Evolutionary conservation across 306 rosid species (phyloP), one percentile per base, ranked within the genome.

Genomic region (Adenanthera pavonina): DNA sequence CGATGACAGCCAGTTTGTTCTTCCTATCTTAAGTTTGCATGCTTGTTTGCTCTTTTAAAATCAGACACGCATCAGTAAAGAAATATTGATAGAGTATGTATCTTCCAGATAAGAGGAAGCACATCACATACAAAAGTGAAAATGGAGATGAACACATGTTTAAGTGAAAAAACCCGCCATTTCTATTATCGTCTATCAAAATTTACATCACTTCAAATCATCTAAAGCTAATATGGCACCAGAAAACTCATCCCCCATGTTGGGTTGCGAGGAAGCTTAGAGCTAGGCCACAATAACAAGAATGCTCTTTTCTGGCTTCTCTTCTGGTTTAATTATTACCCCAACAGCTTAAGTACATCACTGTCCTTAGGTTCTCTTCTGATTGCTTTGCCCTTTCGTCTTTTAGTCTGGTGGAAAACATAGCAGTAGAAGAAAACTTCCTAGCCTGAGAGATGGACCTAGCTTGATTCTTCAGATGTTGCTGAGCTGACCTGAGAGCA

Each of bases 271-370:
- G 51, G 13, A 78, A 41, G 56, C 67, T 53, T 6, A 6, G 48
- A 38, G 38, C 71, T 6, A 15, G 14, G 47, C 36, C 36, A 7
- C 16, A 38, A 71, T 71, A 7, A 72, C 53, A 68, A 5, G 17
- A 69, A 36, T 1, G 25, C 41, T n/a, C 33, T 1, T 49, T 49
- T n/a, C 40, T 35, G 1, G 20, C 48, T 62, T 54, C 61, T 59
- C 6, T 51, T n/a, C 19, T 16, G 12, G 35, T 60, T 69, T 77
- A 79, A 20, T 84, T 84, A 30, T n/a, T n/a, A n/a, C n/a, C n/a
- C 87, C 87, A 84, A 25, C 92, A 91, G 74, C 92, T 91, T 57
- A 89, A 77, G 79, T 91, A 91, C 93, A 89, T 88, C 60, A 91
- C 91, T 1, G 74, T 86, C 35, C 89, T 85, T 0, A 88, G 62